A percentile compares a stretch with the other conserved stretches of the same genome.
These are phyloP conservation scores for Emericellopsis atlantica DNA, from an alignment of 2,329 filamentous ascomycete genomes.

Conservation along the genomic window DNA sequence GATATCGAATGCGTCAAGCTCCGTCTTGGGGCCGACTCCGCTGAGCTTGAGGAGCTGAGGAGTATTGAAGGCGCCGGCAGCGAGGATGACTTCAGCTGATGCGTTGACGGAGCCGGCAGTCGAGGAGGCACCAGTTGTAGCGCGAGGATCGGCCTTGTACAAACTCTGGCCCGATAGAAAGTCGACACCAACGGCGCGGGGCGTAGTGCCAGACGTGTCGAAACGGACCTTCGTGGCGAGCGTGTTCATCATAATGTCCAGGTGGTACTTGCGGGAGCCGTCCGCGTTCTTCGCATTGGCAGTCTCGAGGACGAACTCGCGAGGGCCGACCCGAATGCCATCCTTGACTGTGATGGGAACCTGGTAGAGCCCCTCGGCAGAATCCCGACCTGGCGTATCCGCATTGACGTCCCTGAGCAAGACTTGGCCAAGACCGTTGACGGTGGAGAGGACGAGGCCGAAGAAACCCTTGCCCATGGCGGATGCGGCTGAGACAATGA, in stretches of 20 bases:
- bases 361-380: conserved; percentile 33
- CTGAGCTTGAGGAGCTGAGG: conserved; percentile 22
- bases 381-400: conserved; percentile 9
- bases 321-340: conserved; percentile 37
- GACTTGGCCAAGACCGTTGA: conserved; percentile 8
- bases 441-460: conserved; percentile 1
- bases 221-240: conserved; percentile 23
- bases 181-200: conserved; percentile 24
- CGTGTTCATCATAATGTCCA: conserved; percentile 7
- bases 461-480: conserved; percentile 11
- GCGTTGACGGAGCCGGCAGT: conserved; percentile 1
- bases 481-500: background rate
- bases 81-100: conserved; percentile 10
- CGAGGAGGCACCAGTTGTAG: conserved; percentile 7
- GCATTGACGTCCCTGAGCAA: conserved; percentile 14
- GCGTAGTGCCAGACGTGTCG: conserved; percentile 13
- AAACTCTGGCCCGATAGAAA: conserved; percentile 22
- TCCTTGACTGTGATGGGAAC: conserved; percentile 39
- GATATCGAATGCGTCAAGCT: conserved; percentile 26
- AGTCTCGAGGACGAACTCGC: conserved; percentile 36
- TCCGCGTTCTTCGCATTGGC: conserved; percentile 7
- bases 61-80: conserved; percentile 21
- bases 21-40: conserved; percentile 18
- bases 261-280: conserved; percentile 2
- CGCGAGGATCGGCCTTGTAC: conserved; percentile 26